These are phyloP conservation scores for Climacium dendroides DNA, from an alignment of 225 moss, liverwort and hornwort genomes.

Conservation along the genomic window DNA sequence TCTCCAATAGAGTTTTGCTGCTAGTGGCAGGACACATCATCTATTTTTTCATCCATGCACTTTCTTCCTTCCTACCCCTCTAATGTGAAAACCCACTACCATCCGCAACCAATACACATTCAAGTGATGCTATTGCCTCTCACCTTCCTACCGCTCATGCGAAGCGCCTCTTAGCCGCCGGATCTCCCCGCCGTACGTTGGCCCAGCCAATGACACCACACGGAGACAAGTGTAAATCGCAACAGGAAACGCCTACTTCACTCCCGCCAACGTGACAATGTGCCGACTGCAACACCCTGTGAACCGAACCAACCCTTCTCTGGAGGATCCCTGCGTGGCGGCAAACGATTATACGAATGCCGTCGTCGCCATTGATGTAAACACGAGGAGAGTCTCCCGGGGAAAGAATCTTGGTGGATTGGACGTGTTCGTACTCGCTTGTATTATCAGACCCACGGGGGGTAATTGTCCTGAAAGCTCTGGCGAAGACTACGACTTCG, in stretches of 20 bases:
- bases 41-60: too few species aligned
- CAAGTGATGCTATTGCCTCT: too few species aligned
- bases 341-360: not conserved
- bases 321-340: not conserved
- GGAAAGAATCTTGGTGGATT: not conserved
- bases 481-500: conserved; percentile 12
- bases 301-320: not conserved
- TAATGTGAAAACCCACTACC: too few species aligned
- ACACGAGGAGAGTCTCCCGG: not conserved
- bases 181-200: too few species aligned
- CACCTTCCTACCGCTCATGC: too few species aligned
- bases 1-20: too few species aligned
- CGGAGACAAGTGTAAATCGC: not conserved
- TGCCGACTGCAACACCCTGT: not conserved
- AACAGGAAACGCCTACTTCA: conserved; percentile 4
- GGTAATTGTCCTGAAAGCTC: not conserved
- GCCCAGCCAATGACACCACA: not conserved
- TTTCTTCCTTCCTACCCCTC: too few species aligned
- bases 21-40: too few species aligned
- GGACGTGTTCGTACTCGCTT: not conserved
- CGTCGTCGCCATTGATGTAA: not conserved
- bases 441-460: not conserved
- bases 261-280: not conserved
- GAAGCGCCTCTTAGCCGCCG: too few species aligned
- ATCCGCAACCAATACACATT: too few species aligned